Percentiles rank a stretch among this genome's conserved stretches.
Evolutionary conservation across 140 eudicot species (phyloP).

Genomic region (Oenanthe javanica): DNA sequence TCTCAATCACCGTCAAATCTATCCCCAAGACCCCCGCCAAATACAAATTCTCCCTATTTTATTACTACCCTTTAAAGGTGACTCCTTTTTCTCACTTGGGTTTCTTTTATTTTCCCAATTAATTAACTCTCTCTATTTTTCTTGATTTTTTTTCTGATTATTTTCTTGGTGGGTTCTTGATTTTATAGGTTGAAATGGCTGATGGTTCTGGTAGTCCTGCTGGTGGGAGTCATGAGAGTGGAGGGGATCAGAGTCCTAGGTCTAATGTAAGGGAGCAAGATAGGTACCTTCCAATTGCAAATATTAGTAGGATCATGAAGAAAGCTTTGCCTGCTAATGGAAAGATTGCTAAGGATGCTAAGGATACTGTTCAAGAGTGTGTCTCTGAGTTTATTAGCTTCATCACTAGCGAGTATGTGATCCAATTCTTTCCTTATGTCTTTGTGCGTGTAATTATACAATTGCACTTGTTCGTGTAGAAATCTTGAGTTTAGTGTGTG

Average conservation of each 20-base stretch:
- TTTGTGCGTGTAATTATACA: no score
- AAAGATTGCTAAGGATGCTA: slow-evolving; percentile 18
- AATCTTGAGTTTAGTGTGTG: neutral
- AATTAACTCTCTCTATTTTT: neutral
- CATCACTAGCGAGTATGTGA: slow-evolving; percentile 13
- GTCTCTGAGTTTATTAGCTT: slow-evolving; percentile 21
- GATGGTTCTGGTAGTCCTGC: neutral
- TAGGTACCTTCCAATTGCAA: slow-evolving; percentile 18
- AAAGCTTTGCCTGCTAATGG: slow-evolving; percentile 16
- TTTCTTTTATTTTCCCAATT: neutral
- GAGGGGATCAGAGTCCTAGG: slow-evolving; percentile 1
- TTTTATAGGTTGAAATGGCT: neutral
- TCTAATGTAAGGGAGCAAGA: slow-evolving; percentile 10
- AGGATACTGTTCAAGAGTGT: slow-evolving; percentile 20
- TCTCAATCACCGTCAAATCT: neutral
- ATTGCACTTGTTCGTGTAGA: neutral
- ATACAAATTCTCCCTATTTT: neutral
- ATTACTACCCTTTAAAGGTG: neutral
- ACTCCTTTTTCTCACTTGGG: neutral
- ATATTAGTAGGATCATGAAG: slow-evolving; percentile 21
- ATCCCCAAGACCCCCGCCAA: slow-evolving; percentile 1
- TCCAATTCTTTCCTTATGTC: no score
- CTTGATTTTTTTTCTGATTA: neutral
- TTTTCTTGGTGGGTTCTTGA: slow-evolving; percentile 5
- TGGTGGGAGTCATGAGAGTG: slow-evolving; percentile 4